Evolutionary conservation across 1,284 basidiomycete species (phyloP), one percentile per base, ranked within the genome.

Genomic region (Trichosporon sp.): DNA sequence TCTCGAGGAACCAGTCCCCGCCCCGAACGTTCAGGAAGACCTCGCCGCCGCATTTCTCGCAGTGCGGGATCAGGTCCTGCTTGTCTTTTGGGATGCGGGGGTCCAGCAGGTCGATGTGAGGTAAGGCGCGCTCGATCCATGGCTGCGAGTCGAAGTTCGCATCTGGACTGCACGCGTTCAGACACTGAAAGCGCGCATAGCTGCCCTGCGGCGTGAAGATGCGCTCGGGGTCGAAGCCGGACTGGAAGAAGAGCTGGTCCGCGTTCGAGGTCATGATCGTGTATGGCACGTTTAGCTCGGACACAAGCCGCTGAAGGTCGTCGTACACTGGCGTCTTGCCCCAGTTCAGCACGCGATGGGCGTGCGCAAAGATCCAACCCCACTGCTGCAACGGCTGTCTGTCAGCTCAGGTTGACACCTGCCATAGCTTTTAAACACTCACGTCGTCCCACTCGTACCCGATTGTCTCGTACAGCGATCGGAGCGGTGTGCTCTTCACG

Each of bases 231-330:
- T 31, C 40, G 66, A 74, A 74, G 26, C 68, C 66, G n/a, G 68
- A 67, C 32, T 67, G 68, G 35, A 16, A 4, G 68, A 74, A 74
- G 32, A 74, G 67, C 5, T 56, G 7, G 63, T 74, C 71, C 38
- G 71, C 71, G 56, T 72, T 72, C 6, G 73, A 74, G 21, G 71
- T 72, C 48, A 72, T 65, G 48, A 74, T 56, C 8, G 71, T 56
- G 68, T 69, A 71, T 12, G 64, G 38, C 10, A 51, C 48, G 16
- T 19, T 5, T 4, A 11, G 16, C 12, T 32, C 40, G 31, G 43
- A 32, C 8, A 51, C 35, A 35, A 32, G 65, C 21, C 19, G 38
- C 8, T 40, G 65, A 4, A 74, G 73, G n/a, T 21, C 14, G 37
- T 31, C 3, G 69, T 74, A 74, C 37, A 71, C 46, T 2, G 68